Evolutionary conservation across 2,329 filamentous ascomycete species (phyloP).

Genomic region (Penicillium sp.): DNA sequence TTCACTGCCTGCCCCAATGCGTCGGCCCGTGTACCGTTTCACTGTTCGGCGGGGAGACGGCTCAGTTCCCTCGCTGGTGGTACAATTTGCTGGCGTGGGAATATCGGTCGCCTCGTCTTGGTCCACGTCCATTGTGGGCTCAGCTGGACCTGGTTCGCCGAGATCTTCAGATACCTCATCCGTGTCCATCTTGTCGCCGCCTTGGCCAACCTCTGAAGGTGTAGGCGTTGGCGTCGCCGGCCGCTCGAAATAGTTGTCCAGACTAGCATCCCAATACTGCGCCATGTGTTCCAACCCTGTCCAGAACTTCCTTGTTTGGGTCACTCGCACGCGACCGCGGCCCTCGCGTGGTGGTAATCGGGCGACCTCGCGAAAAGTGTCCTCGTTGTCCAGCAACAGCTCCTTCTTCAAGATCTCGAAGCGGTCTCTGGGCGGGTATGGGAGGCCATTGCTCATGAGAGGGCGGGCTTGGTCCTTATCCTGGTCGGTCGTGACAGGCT

Average conservation of each 20-base stretch:
- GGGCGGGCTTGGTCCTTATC: slow-evolving; percentile 31
- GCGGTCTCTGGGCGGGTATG: slow-evolving; percentile 50
- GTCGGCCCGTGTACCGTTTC: slow-evolving; percentile 57
- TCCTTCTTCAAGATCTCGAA: slow-evolving; percentile 54
- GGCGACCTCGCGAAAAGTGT: slow-evolving; percentile 58
- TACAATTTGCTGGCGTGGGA: background rate
- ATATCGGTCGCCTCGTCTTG: background rate
- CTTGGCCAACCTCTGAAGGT: slow-evolving; percentile 18
- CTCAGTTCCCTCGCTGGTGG: background rate
- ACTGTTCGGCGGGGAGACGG: slow-evolving; percentile 18
- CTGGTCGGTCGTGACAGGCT: slow-evolving; percentile 15
- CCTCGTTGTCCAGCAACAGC: slow-evolving; percentile 56
- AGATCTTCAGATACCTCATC: slow-evolving; percentile 14
- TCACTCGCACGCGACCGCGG: slow-evolving; percentile 52
- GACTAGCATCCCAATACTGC: slow-evolving; percentile 63
- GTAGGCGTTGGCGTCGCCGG: slow-evolving; percentile 30
- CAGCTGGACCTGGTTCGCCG: slow-evolving; percentile 17
- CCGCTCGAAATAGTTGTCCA: slow-evolving; percentile 57
- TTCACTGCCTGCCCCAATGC: slow-evolving; percentile 57
- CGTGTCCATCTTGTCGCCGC: slow-evolving; percentile 21
- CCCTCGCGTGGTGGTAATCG: slow-evolving; percentile 49
- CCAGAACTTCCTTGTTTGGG: slow-evolving; percentile 63
- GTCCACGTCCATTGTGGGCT: slow-evolving; percentile 31
- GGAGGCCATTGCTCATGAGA: slow-evolving; percentile 52
- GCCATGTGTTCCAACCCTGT: slow-evolving; percentile 59